Base-by-base conservation (phyloP, 2,329 filamentous ascomycete genomes). In the Spiromastix sp. region DNA sequence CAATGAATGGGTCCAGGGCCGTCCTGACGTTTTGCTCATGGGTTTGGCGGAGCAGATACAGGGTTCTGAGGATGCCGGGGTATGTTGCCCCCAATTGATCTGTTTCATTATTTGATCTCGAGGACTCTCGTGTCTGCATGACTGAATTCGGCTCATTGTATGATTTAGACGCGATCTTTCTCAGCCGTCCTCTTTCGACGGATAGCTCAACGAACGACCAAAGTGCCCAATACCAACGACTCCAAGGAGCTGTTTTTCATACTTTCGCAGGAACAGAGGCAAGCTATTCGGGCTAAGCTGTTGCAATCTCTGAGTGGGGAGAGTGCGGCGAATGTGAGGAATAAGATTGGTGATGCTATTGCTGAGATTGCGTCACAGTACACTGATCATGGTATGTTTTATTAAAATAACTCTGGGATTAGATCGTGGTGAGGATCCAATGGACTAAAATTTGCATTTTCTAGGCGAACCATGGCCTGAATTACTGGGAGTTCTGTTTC, bases 321-420 rank as follows among this genome's bases (percentile, higher is more conserved):
- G 64, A 67, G 74, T 15, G 74, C 82, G 42, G 73, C 78, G 42
- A 68, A 74, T 25, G 83, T 94, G 30, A 74, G 91, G 51, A 91
- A 94, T 66, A 98, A 98, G 63, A 83, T 96, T 55, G 91, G 87
- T 49, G 91, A 98, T 63, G 86, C 89, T n/a, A 83, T 96, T 42
- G 91, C 91, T 16, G 91, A 98, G 63, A 72, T 98, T 41, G 91
- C 89, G 29, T 78, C 91, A 52, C 86, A 98, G 65, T 95, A 95
- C 62, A 82, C 84, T 29, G 91, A 96, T 51, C 85, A 82, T 52
- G 80, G 85, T 93, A 71, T 59, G 79, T 66, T 38, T 35, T 31
- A 19, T 16, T 9, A 20, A 20, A 10, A 22, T 20, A n/a, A 13
- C n/a, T n/a, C n/a, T n/a, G n/a, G n/a, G n/a, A n/a, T n/a, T n/a